Conservation (phyloP, 2,329 filamentous ascomycete genomes). For the Monascus ruber region DNA sequence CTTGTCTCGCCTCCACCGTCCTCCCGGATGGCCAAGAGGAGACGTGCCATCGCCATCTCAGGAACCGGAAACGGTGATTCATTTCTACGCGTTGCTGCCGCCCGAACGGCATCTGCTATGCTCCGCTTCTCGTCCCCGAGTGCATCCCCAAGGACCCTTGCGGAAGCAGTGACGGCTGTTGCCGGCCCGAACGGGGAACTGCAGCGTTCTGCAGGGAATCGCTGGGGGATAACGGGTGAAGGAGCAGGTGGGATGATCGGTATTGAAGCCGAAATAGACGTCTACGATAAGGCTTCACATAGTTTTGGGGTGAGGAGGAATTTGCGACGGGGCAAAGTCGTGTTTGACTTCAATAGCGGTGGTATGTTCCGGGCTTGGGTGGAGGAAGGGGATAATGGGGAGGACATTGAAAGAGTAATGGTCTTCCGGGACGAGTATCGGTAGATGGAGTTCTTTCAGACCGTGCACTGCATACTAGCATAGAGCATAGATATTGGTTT, state of each 20-base stretch:
- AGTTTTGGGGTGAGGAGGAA: slow-evolving; percentile 23
- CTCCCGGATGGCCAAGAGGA: slow-evolving; percentile 7
- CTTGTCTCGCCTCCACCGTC: background rate
- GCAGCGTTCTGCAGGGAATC: slow-evolving; percentile 58
- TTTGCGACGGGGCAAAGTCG: slow-evolving; percentile 37
- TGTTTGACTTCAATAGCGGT: slow-evolving; percentile 73
- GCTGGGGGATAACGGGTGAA: slow-evolving; percentile 64
- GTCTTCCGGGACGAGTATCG: slow-evolving; percentile 32
- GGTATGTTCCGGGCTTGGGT: slow-evolving; percentile 77
- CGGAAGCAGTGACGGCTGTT: slow-evolving; percentile 51
- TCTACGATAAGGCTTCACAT: slow-evolving; percentile 36
- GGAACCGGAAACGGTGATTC: slow-evolving; percentile 84
- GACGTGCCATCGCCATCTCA: slow-evolving; percentile 49
- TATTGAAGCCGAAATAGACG: slow-evolving; percentile 44
- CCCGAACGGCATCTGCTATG: slow-evolving; percentile 61
- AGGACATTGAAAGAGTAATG: slow-evolving; percentile 29
- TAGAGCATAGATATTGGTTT: no score
- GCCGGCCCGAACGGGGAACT: slow-evolving; percentile 63
- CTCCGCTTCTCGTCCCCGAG: slow-evolving; percentile 47
- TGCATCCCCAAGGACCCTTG: slow-evolving; percentile 33
- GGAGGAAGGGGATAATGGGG: slow-evolving; percentile 26
- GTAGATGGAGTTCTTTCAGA: slow-evolving; percentile 1
- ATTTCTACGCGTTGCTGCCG: slow-evolving; percentile 62
- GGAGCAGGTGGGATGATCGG: slow-evolving; percentile 81
- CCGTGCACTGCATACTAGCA: no score